phyloP scores from a whole-genome alignment of 192 early-diverging fungal genomes.

The Globomyces pollinis-pini region DNA sequence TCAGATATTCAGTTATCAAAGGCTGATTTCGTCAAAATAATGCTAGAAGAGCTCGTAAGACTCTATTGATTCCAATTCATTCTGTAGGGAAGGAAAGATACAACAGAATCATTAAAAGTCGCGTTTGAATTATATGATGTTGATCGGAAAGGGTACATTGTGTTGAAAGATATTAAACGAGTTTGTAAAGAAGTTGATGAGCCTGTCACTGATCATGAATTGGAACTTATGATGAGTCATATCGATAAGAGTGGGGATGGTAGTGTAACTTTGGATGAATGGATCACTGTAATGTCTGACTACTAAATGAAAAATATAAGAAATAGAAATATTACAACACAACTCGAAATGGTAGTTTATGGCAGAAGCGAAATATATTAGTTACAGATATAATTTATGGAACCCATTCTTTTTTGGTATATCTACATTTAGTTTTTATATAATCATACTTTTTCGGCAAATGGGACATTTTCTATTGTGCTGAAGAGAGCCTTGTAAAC shows the following conservation, averaged over 20 bases:
- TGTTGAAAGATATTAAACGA: constrained; percentile 12
- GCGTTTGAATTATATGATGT: constrained; percentile 14
- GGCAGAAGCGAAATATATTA: too few relatives aligned
- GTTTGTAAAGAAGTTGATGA: constrained; percentile 11
- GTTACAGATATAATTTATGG: neutral
- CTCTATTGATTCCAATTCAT: neutral
- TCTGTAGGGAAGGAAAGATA: constrained; percentile 4
- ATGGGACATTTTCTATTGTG: neutral
- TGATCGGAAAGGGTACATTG: constrained; percentile 8
- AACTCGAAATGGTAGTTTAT: too few relatives aligned
- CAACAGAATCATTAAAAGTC: neutral
- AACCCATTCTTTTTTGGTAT: neutral
- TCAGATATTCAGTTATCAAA: neutral
- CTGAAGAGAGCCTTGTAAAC: neutral
- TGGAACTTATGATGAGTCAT: constrained; percentile 14
- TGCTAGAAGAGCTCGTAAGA: neutral
- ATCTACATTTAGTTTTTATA: too few relatives aligned
- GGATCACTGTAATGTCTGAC: constrained; percentile 8
- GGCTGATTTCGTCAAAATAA: constrained; percentile 1
- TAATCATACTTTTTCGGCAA: neutral
- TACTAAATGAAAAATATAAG: too few relatives aligned
- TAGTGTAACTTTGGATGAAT: constrained; percentile 7
- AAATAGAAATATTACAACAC: too few relatives aligned
- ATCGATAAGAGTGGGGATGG: constrained; percentile 14
- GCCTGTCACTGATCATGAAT: constrained; percentile 10